Conservation (phyloP, 2,329 filamentous ascomycete species). For the Venturiaceae sp. region DNA sequence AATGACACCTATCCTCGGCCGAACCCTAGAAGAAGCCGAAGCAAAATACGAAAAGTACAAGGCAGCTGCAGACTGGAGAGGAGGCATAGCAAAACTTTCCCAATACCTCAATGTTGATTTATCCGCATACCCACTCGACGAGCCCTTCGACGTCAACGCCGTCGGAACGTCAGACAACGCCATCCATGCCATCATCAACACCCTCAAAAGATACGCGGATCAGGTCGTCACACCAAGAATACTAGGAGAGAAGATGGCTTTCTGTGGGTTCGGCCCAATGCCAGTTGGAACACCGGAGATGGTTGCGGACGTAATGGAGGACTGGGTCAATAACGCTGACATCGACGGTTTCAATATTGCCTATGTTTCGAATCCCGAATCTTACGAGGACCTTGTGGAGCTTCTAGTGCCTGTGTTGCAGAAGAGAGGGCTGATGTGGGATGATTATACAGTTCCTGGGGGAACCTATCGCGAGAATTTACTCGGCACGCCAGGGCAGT, state of each 20-base stretch:
- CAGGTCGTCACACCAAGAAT: conserved; percentile 16
- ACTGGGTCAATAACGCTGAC: neutral
- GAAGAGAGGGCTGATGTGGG: conserved; percentile 43
- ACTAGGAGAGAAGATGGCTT: conserved; percentile 20
- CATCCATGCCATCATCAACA: conserved; percentile 21
- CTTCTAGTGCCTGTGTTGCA: conserved; percentile 52
- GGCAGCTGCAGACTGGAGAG: conserved; percentile 43
- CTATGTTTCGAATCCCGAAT: conserved; percentile 51
- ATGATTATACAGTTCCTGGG: conserved; percentile 37
- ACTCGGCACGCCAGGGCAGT: conserved; percentile 36
- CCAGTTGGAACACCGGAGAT: conserved; percentile 25
- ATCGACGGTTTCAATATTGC: conserved; percentile 18
- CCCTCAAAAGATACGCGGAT: conserved; percentile 17
- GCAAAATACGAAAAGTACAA: conserved; percentile 42
- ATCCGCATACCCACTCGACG: conserved; percentile 46
- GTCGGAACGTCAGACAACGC: conserved; percentile 22
- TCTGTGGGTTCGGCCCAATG: conserved; percentile 16
- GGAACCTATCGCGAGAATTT: conserved; percentile 49
- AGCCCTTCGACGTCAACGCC: conserved; percentile 41
- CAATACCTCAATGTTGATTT: conserved; percentile 54
- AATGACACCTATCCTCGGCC: conserved; percentile 24
- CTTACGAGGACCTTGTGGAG: conserved; percentile 54
- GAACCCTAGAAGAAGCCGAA: conserved; percentile 36
- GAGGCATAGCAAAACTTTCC: conserved; percentile 45
- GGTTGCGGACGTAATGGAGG: conserved; percentile 1